Evolutionary conservation across 768 basidiomycete species (phyloP), one percentile per base, ranked within the genome.

Genomic region (Podaxis sp.): DNA sequence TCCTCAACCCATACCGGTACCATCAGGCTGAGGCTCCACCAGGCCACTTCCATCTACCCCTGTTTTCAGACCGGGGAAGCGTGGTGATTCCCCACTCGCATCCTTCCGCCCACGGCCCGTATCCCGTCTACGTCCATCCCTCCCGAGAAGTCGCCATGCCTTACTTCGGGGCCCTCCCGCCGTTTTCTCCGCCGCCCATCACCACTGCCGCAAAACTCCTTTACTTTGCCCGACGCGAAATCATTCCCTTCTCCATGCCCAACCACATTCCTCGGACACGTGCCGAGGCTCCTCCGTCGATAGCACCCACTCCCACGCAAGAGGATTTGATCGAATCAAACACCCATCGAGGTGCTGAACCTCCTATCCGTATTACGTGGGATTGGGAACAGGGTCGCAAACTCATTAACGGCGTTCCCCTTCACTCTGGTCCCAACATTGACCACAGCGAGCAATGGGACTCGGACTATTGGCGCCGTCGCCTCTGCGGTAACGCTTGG

Each of bases 241-340:
- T 80, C 6, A 67, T 73, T 2, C 76, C 80, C 0, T 77, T 88
- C 64, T 68, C 60, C 9, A 68, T 84, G 38, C 83, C 84, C 2
- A 70, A 73, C 0, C 71, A 75, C 40, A 68, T 82, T 5, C 78
- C 75, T 9, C 66, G 66, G 11, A 74, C 68, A 3, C 69, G 76
- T 5, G 75, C 66, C 13, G 70, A 72, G 4, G 70, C 69, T 3
- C 36, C 64, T 0, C 69, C 67, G 0, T 55, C 65, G 58, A 70
- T 73, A 0, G 59, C 68, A n/a, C 66, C 60, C 12, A 64, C 68
- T 0, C 83, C 82, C 0, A 89, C 86, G 0, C 81, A 82, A 61
- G 87, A 80, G 33, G 89, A 92, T 72, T 75, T 90, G 22, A 68
- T 73, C 15, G 87, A 89, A 66, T 72, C 87, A 66, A 89, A 88